Evolutionary conservation across 139 green algal genomes (phyloP).

Genomic region (Tetradesmus lagerheimii): DNA sequence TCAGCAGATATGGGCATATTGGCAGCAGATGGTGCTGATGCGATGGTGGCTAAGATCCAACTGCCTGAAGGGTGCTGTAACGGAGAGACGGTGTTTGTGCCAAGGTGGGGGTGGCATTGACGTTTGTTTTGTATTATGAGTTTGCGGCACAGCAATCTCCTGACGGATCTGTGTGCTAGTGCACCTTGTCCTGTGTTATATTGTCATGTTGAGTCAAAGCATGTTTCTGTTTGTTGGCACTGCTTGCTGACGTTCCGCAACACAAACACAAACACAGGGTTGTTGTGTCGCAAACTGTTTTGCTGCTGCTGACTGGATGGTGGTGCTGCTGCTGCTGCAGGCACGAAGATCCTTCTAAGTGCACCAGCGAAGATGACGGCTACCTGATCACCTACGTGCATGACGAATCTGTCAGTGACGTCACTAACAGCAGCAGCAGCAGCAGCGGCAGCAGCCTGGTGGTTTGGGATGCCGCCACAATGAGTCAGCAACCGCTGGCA

Average conservation of each 20-base stretch:
- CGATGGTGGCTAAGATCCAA: constrained; percentile 53
- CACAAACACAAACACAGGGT: no score
- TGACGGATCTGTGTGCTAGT: no score
- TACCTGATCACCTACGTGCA: constrained; percentile 81
- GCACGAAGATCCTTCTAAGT: constrained; percentile 8
- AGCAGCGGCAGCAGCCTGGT: constrained; percentile 49
- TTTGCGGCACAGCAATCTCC: no score
- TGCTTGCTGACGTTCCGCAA: no score
- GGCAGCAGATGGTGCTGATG: constrained; percentile 22
- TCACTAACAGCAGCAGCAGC: constrained; percentile 6
- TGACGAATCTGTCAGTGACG: constrained; percentile 51
- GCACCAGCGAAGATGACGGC: constrained; percentile 80
- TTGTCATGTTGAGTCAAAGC: background rate
- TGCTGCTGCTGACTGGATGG: constrained; percentile 28
- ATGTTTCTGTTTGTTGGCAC: no score
- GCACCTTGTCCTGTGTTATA: background rate
- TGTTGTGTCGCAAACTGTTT: no score
- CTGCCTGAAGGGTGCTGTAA: constrained; percentile 59
- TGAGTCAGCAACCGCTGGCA: constrained; percentile 69
- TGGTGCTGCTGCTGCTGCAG: background rate
- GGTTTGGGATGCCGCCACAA: constrained; percentile 80
- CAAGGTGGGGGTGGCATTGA: constrained; percentile 7
- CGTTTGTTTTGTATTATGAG: no score
- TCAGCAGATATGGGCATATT: constrained; percentile 74
- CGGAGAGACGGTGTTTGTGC: constrained; percentile 84